Evolutionary conservation across 352 stramenopile genomes (phyloP).

Genomic region (Phytophthora pistaciae): DNA sequence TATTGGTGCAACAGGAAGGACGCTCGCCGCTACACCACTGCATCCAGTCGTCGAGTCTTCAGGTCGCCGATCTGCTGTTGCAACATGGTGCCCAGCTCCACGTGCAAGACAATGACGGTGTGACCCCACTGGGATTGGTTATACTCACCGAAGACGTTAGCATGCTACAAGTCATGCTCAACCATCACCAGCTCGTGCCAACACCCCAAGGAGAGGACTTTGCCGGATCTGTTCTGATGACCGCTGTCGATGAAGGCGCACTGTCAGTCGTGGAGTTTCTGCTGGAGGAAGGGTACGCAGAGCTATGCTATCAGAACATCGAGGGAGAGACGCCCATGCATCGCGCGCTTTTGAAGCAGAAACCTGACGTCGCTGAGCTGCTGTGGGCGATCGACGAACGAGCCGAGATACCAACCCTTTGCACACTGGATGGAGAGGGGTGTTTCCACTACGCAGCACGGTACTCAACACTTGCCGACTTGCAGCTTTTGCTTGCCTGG

Average conservation of each 20-base stretch:
- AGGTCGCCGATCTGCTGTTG: slow-evolving; percentile 26
- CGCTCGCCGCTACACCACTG: slow-evolving; percentile 23
- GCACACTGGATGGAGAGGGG: slow-evolving; percentile 2
- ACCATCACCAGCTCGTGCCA: slow-evolving; percentile 25
- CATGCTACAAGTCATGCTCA: slow-evolving; percentile 35
- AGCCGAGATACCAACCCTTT: too few species aligned
- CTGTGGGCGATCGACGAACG: slow-evolving; percentile 19
- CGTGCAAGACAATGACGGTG: slow-evolving; percentile 10
- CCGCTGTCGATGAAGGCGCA: slow-evolving; percentile 15
- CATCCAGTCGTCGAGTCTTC: slow-evolving; percentile 22
- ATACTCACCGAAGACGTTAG: slow-evolving; percentile 15
- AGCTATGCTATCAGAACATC: slow-evolving; percentile 5
- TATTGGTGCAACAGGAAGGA: slow-evolving; percentile 14
- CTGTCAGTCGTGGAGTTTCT: slow-evolving; percentile 20
- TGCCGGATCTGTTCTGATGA: slow-evolving; percentile 16
- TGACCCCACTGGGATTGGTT: slow-evolving; percentile 14
- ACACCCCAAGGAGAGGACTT: slow-evolving; percentile 24
- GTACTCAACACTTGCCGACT: slow-evolving; percentile 13
- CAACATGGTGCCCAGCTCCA: slow-evolving; percentile 17
- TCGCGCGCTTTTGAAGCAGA: slow-evolving; percentile 7
- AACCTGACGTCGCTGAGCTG: neutral
- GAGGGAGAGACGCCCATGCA: slow-evolving; percentile 27
- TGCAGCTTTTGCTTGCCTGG: slow-evolving; percentile 15
- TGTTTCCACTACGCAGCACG: slow-evolving; percentile 32
- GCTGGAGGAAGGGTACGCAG: slow-evolving; percentile 25